phyloP scores from a whole-genome alignment of 176 grass and related monocot species.

The Zea luxurians region DNA sequence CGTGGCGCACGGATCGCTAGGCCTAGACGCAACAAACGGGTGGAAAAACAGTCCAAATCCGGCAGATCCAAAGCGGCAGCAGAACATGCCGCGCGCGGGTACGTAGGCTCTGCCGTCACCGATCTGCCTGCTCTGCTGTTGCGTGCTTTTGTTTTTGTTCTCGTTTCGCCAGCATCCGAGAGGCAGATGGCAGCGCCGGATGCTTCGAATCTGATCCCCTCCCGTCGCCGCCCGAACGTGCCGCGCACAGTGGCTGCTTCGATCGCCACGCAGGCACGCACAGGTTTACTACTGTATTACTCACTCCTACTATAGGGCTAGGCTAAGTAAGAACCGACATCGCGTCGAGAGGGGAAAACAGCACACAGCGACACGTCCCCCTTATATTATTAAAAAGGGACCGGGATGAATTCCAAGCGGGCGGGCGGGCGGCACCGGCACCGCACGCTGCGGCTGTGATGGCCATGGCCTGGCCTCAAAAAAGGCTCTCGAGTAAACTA shows the following conservation, averaged over 20 bases:
- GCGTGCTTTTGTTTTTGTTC: not conserved
- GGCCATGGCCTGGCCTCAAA: not conserved
- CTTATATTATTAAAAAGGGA: not conserved
- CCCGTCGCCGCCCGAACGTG: not conserved
- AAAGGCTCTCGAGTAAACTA: not conserved
- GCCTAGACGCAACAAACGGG: not conserved
- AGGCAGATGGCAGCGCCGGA: not conserved
- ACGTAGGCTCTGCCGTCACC: not conserved
- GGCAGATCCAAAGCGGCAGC: not conserved
- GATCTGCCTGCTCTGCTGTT: not conserved
- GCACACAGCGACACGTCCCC: too few species aligned
- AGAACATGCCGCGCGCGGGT: not conserved
- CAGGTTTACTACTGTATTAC: not conserved
- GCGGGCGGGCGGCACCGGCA: not conserved
- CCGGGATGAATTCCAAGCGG: not conserved
- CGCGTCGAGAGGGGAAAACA: not conserved
- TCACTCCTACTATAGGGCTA: not conserved
- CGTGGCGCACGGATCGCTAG: not conserved
- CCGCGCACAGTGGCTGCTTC: conserved; percentile 1
- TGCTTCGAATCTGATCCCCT: conserved; percentile 32
- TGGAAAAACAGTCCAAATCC: not conserved
- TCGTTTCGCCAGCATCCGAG: conserved; percentile 1
- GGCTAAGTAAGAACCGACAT: not conserved
- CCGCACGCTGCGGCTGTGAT: too few species aligned
- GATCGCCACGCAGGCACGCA: not conserved